Conservation (phyloP, 331 rosid genomes). For the Malus hybrid region DNA sequence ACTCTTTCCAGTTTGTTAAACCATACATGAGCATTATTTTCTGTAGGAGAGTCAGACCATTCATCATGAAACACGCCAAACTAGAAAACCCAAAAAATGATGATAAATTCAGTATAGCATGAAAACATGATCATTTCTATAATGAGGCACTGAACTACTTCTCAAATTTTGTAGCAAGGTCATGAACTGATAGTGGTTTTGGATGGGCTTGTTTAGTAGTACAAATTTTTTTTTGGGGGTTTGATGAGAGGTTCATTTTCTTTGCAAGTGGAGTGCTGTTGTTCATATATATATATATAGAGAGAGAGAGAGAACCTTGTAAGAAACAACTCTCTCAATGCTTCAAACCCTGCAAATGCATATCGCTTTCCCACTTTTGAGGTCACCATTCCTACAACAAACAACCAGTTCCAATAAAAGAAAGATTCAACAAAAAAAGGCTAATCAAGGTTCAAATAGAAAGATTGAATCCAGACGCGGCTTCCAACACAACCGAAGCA, state of each 20-base stretch:
- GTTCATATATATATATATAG: background rate
- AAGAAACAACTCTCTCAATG: slow-evolving; percentile 71
- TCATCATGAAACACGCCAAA: background rate
- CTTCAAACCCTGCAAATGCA: slow-evolving; percentile 86
- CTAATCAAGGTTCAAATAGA: background rate
- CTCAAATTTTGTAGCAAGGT: background rate
- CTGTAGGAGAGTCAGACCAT: background rate
- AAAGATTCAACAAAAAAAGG: background rate
- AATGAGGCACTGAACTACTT: background rate
- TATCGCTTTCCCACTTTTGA: slow-evolving; percentile 97
- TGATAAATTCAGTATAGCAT: background rate
- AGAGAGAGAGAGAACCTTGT: slow-evolving; percentile 44
- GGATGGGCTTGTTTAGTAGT: background rate
- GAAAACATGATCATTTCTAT: background rate
- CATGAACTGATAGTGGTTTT: background rate
- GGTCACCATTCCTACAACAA: slow-evolving; percentile 78
- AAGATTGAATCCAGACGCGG: background rate
- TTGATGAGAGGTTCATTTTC: background rate
- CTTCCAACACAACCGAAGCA: background rate
- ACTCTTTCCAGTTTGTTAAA: background rate
- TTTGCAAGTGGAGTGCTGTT: background rate
- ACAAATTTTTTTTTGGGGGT: background rate
- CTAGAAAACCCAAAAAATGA: background rate
- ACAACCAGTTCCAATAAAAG: background rate
- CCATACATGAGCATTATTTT: background rate